Evolutionary conservation across 1,284 basidiomycete species (phyloP).

Genomic region (Microbotryum violaceum): DNA sequence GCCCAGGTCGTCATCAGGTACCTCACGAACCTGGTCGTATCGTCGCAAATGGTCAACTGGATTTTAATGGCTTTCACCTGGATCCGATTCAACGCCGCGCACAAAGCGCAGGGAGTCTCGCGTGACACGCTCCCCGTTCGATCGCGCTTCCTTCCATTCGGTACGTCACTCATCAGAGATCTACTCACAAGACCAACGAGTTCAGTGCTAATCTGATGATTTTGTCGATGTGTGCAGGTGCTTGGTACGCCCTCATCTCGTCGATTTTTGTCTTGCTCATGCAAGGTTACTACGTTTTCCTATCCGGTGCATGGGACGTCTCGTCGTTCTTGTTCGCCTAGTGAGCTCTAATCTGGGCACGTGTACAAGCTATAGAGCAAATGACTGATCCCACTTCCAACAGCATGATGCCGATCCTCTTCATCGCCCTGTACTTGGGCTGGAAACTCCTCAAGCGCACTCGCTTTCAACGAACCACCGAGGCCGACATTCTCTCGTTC

Average conservation of each 20-base stretch:
- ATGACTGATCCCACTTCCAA: not conserved
- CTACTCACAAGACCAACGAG: too few species aligned
- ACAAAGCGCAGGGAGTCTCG: not conserved
- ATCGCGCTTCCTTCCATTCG: slow-evolving; percentile 3
- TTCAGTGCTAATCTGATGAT: too few species aligned
- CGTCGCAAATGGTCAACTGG: slow-evolving; percentile 4
- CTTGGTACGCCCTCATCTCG: slow-evolving; percentile 23
- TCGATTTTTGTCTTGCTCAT: slow-evolving; percentile 14
- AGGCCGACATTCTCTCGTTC: slow-evolving; percentile 17
- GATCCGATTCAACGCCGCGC: not conserved
- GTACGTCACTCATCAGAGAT: too few species aligned
- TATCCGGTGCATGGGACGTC: slow-evolving; percentile 13
- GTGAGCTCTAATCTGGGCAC: slow-evolving; percentile 1
- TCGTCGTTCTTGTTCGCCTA: slow-evolving; percentile 22
- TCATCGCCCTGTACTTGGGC: slow-evolving; percentile 34
- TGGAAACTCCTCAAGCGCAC: slow-evolving; percentile 34
- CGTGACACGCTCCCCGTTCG: slow-evolving; percentile 2
- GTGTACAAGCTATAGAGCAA: not conserved
- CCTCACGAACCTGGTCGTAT: not conserved
- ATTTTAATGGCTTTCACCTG: slow-evolving; percentile 3
- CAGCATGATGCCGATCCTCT: slow-evolving; percentile 28
- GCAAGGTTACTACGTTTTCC: slow-evolving; percentile 23
- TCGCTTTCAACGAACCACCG: slow-evolving; percentile 6
- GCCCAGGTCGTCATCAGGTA: slow-evolving; percentile 1
- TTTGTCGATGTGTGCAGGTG: not conserved